Evolutionary conservation across 2,329 filamentous ascomycete genomes (phyloP).

Genomic region (Colletotrichum sojae): DNA sequence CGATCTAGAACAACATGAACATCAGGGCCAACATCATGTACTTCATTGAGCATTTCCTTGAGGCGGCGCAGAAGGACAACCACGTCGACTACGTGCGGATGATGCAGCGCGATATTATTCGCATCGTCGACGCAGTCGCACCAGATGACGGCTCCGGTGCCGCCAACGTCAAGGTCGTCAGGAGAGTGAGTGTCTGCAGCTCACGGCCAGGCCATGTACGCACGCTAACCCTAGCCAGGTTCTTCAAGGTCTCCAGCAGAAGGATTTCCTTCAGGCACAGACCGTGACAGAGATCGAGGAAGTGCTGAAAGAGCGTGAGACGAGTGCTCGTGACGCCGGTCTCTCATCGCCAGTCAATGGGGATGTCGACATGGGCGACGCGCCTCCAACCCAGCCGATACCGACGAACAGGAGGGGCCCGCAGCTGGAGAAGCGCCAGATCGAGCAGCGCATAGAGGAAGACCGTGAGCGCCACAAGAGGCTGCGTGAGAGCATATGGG

Average conservation of each 20-base stretch:
- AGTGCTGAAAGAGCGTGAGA: conserved; percentile 84
- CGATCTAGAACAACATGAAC: conserved; percentile 88
- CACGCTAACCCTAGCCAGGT: conserved; percentile 61
- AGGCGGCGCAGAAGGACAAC: conserved; percentile 82
- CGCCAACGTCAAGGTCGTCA: conserved; percentile 93
- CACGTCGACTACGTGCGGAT: conserved; percentile 89
- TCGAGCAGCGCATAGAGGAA: conserved; percentile 97
- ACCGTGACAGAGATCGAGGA: conserved; percentile 86
- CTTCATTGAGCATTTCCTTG: conserved; percentile 95
- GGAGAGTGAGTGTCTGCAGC: conserved; percentile 71
- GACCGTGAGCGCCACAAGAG: conserved; percentile 96
- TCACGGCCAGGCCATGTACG: neutral
- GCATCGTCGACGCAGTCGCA: conserved; percentile 92
- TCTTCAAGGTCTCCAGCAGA: conserved; percentile 77
- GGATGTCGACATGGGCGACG: conserved; percentile 57
- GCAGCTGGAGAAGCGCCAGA: conserved; percentile 84
- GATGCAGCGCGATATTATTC: conserved; percentile 93
- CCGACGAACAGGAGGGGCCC: conserved; percentile 52
- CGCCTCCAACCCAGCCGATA: conserved; percentile 58
- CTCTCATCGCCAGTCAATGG: conserved; percentile 65
- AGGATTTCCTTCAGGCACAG: conserved; percentile 80
- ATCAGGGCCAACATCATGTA: conserved; percentile 99
- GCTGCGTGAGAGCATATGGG: conserved; percentile 93
- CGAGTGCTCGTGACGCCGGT: conserved; percentile 68
- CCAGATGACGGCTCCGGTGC: conserved; percentile 89